Base-by-base conservation (phyloP, 164 flowering plant species). In the Chimonanthus salicifolius region DNA sequence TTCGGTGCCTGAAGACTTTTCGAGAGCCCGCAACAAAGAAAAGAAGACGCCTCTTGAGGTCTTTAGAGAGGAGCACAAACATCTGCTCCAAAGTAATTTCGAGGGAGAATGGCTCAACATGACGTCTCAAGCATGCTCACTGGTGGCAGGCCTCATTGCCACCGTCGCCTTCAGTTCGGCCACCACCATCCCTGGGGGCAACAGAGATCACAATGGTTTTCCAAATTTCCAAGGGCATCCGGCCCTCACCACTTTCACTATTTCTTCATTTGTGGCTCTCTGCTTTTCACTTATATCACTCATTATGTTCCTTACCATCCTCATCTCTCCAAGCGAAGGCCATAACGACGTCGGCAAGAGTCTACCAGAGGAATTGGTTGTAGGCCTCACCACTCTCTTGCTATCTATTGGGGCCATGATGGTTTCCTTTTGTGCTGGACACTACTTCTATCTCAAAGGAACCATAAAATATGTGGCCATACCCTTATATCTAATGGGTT, bases 361-460 rank as follows among this genome's bases (percentile, higher is more conserved):
- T 2, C 20, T 71, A 9, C 73, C 73, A 0, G 4, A 0, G n/a
- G 60, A 16, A 66, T 15, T 62, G 43, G n/a, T 60, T 3, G 0
- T 46, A 4, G 73, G 66, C 6, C 73, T 71, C 3, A 58, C 65
- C 20, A n/a, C 47, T 21, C 74, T 72, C 62, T 63, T 64, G 13
- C 9, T 63, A 46, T 63, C 74, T n/a, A 63, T 72, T 49, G 68
- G 21, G 20, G 13, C 74, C 67, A 62, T 72, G 7, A 21, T 72
- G 74, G 68, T 72, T 21, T 72, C 74, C 68, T 72, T 83, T 21
- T 67, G 47, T 63, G 60, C 74, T 7, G 74, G 74, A 43, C 74
- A 72, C 63, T 72, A 51, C 63, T 70, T 58, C 21, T 60, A 62
- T 3, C 48, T 72, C 8, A 49, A 72, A 62, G 74, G 33, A 33